Evolutionary conservation across 306 rosid genomes (phyloP).

Genomic region (Cicer bijugum): DNA sequence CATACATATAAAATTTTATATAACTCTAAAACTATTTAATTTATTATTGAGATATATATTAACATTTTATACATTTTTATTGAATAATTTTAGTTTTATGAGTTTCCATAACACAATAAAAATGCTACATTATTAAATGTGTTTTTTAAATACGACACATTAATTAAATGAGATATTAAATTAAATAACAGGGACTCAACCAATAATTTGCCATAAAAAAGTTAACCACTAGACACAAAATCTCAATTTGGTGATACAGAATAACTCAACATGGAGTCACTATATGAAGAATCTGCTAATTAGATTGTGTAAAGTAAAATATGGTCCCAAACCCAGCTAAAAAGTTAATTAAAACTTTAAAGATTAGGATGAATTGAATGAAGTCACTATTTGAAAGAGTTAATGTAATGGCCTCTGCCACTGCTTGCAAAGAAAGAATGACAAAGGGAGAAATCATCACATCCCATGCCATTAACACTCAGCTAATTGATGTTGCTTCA

Average conservation of each 20-base stretch:
- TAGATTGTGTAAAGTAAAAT: conserved; percentile 41
- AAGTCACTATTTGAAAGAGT: conserved; percentile 40
- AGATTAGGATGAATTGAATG: conserved; percentile 48
- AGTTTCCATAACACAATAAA: background rate
- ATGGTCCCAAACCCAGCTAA: conserved; percentile 64
- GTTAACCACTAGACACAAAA: conserved; percentile 41
- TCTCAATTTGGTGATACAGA: conserved; percentile 37
- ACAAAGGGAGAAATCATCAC: conserved; percentile 61
- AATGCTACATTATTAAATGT: conserved; percentile 38
- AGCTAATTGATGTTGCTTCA: conserved; percentile 67
- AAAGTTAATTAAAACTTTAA: conserved; percentile 46
- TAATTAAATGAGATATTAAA: background rate
- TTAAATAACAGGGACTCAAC: conserved; percentile 23
- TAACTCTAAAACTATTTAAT: too few relatives aligned
- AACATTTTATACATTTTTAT: too few relatives aligned
- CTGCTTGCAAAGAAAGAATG: conserved; percentile 47
- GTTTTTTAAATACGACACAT: conserved; percentile 6
- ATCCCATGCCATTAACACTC: conserved; percentile 67
- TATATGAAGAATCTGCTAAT: conserved; percentile 42
- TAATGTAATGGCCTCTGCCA: conserved; percentile 33
- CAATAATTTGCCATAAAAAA: conserved; percentile 11
- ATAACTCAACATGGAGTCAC: conserved; percentile 38
- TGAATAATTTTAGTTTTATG: too few relatives aligned
- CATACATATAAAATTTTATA: too few relatives aligned
- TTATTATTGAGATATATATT: too few relatives aligned